Evolutionary conservation across 495 filamentous ascomycete genomes (phyloP).

Genomic region (Entonaema liquescens): DNA sequence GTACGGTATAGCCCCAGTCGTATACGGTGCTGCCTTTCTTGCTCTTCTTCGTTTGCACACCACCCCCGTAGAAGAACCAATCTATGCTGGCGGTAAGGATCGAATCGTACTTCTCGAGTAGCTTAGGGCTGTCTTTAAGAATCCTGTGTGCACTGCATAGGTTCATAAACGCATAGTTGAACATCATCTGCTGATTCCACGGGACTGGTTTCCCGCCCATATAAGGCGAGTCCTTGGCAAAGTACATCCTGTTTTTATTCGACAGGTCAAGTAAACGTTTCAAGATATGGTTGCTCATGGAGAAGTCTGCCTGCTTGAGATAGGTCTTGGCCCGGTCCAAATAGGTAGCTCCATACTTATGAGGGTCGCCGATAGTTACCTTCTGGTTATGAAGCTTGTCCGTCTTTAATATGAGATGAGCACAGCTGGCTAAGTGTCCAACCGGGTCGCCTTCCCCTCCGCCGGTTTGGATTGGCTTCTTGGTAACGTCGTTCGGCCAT

Average conservation of each 20-base stretch:
- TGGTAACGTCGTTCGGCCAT: neutral
- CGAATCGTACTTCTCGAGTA: slow-evolving; percentile 26
- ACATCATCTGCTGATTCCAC: slow-evolving; percentile 43
- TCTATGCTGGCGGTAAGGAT: slow-evolving; percentile 29
- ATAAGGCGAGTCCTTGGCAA: slow-evolving; percentile 33
- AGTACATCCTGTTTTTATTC: slow-evolving; percentile 38
- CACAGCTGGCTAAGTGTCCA: neutral
- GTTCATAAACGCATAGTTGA: slow-evolving; percentile 38
- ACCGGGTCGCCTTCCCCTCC: neutral
- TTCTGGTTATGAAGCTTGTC: slow-evolving; percentile 13
- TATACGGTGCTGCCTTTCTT: slow-evolving; percentile 28
- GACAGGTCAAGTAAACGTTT: slow-evolving; percentile 27
- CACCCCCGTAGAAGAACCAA: slow-evolving; percentile 37
- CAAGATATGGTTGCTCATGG: slow-evolving; percentile 30
- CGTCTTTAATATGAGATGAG: neutral
- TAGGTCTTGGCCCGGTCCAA: slow-evolving; percentile 29
- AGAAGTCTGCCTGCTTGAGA: slow-evolving; percentile 27
- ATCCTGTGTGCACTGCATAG: slow-evolving; percentile 29
- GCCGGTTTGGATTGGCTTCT: neutral
- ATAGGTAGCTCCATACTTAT: slow-evolving; percentile 26
- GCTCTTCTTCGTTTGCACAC: slow-evolving; percentile 20
- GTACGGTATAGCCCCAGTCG: slow-evolving; percentile 22
- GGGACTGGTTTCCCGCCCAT: slow-evolving; percentile 34
- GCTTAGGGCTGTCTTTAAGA: slow-evolving; percentile 29
- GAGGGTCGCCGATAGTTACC: slow-evolving; percentile 19